Evolutionary conservation across 2,329 filamentous ascomycete species (phyloP).

Genomic region (Huntiella moniliformis): DNA sequence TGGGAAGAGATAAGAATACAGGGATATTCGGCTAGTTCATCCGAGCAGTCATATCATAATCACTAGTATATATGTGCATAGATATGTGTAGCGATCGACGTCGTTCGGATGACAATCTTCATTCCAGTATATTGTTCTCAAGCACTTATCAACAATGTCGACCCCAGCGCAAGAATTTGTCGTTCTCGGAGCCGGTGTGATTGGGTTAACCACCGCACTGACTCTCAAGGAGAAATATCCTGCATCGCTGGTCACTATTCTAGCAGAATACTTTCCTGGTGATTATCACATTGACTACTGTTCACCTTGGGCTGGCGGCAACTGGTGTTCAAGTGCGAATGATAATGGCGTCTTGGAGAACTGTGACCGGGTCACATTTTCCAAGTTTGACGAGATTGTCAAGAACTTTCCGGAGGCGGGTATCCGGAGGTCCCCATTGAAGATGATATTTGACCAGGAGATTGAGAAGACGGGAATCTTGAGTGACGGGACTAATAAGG

Average conservation of each 20-base stretch:
- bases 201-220: slow-evolving; percentile 43
- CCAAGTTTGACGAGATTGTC: slow-evolving; percentile 12
- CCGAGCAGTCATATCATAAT: too few relatives aligned
- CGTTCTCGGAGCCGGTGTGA: slow-evolving; percentile 36
- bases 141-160: background rate
- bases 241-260: slow-evolving; percentile 32
- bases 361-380: slow-evolving; percentile 13
- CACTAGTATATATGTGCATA: too few relatives aligned
- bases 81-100: too few relatives aligned
- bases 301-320: slow-evolving; percentile 64
- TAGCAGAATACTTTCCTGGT: slow-evolving; percentile 68
- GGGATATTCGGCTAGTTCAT: too few relatives aligned
- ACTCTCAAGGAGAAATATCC: slow-evolving; percentile 32
- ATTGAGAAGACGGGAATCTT: slow-evolving; percentile 28
- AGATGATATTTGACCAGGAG: slow-evolving; percentile 14
- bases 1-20: too few relatives aligned
- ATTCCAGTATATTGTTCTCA: too few relatives aligned
- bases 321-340: slow-evolving; percentile 38
- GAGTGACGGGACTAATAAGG: slow-evolving; percentile 19
- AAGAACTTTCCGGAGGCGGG: slow-evolving; percentile 34
- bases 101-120: too few relatives aligned
- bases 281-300: slow-evolving; percentile 72
- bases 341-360: slow-evolving; percentile 16
- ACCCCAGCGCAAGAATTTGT: slow-evolving; percentile 7
- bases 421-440: slow-evolving; percentile 23